phyloP scores from a whole-genome alignment of 306 rosid genomes.

The Glycine latifolia region DNA sequence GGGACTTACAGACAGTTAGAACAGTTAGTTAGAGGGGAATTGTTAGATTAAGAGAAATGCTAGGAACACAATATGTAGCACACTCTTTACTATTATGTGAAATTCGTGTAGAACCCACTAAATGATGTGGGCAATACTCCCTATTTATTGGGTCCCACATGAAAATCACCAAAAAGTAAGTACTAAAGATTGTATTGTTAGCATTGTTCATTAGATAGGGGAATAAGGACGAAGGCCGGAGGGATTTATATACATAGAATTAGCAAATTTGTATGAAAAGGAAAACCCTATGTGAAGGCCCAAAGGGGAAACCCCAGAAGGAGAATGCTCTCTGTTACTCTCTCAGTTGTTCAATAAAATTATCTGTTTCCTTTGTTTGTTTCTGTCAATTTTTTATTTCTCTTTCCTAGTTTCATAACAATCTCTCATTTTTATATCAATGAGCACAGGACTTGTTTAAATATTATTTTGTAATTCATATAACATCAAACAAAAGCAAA shows the following conservation, averaged over 20 bases:
- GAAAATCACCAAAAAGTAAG: not conserved
- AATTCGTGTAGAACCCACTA: not conserved
- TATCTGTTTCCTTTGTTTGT: not conserved
- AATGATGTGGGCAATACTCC: not conserved
- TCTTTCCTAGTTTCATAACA: not conserved
- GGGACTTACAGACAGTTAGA: no score
- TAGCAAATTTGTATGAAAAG: not conserved
- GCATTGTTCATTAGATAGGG: not conserved
- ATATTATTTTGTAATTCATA: slow-evolving; percentile 19
- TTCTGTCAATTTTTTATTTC: not conserved
- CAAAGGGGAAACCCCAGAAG: no score
- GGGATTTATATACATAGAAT: not conserved
- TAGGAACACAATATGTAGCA: not conserved
- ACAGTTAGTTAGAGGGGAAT: not conserved
- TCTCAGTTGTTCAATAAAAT: not conserved
- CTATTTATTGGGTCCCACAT: not conserved
- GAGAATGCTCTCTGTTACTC: not conserved
- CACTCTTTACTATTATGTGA: not conserved
- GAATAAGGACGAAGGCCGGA: not conserved
- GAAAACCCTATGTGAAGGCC: no score
- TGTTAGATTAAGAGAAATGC: slow-evolving; percentile 1
- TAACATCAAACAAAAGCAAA: slow-evolving; percentile 6
- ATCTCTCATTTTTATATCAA: not conserved
- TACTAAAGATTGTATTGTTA: not conserved
- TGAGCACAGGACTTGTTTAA: not conserved